These are phyloP conservation scores for Eutypa lata DNA, from an alignment of 2,329 filamentous ascomycete species.

Conservation along the genomic window DNA sequence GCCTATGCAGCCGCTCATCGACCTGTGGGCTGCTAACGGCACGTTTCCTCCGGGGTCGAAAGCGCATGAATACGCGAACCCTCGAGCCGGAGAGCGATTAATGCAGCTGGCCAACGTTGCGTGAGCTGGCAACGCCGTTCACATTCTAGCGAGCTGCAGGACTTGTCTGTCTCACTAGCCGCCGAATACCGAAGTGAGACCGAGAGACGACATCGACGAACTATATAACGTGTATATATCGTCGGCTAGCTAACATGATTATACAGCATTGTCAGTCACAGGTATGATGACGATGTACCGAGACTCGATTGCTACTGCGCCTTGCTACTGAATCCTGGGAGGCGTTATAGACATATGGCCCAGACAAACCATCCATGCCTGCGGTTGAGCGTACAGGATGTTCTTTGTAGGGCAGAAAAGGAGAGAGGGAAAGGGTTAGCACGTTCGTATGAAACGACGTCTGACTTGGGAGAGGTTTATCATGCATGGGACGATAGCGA, in stretches of 20 bases:
- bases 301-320: no score
- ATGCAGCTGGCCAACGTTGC: conserved; percentile 42
- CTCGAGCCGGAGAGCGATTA: conserved; percentile 57
- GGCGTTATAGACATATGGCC: no score
- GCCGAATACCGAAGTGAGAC: neutral
- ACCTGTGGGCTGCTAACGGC: conserved; percentile 86
- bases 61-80: conserved; percentile 63
- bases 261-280: no score
- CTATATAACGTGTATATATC: no score
- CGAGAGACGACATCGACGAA: no score
- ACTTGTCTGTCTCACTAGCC: neutral
- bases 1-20: conserved; percentile 92
- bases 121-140: neutral
- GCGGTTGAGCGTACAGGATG: no score
- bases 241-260: no score
- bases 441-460: conserved; percentile 16
- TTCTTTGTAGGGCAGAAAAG: no score
- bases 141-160: neutral
- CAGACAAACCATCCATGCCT: no score
- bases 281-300: no score
- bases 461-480: neutral
- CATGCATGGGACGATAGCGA: neutral
- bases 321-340: no score
- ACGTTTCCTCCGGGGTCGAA: conserved; percentile 76
- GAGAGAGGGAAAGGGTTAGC: neutral